phyloP scores from a whole-genome alignment of 2,329 filamentous ascomycete genomes.

The Emmonsia crescens region DNA sequence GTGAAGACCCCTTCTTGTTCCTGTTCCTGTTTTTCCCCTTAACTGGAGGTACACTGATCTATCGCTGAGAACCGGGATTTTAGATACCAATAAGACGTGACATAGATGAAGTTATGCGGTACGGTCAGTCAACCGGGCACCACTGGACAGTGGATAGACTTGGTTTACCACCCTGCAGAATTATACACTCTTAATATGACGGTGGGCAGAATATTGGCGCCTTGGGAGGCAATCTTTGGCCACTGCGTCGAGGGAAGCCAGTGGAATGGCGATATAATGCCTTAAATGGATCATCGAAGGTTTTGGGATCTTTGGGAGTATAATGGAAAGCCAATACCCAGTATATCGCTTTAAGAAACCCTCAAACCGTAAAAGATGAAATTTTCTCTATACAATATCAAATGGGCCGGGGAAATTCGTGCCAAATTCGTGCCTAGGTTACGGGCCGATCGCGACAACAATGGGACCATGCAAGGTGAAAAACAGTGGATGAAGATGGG shows the following conservation, averaged over 20 bases:
- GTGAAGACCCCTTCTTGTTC: background rate
- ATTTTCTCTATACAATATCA: background rate
- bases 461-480: background rate
- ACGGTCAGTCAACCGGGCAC: background rate
- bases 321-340: background rate
- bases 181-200: background rate
- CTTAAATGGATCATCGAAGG: background rate
- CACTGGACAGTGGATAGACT: background rate
- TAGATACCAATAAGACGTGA: background rate
- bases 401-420: background rate
- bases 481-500: background rate
- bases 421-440: background rate
- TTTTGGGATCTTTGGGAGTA: background rate
- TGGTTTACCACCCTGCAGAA: background rate
- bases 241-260: background rate
- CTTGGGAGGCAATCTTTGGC: background rate
- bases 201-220: background rate
- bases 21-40: background rate
- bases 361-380: background rate
- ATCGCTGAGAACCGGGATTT: background rate
- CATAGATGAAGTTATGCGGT: background rate
- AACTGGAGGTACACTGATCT: background rate
- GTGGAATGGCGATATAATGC: background rate
- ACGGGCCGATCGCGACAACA: background rate
- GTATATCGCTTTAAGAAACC: background rate